Evolutionary conservation across 106 monocot genomes (phyloP).

Genomic region (Triglochin maritima): DNA sequence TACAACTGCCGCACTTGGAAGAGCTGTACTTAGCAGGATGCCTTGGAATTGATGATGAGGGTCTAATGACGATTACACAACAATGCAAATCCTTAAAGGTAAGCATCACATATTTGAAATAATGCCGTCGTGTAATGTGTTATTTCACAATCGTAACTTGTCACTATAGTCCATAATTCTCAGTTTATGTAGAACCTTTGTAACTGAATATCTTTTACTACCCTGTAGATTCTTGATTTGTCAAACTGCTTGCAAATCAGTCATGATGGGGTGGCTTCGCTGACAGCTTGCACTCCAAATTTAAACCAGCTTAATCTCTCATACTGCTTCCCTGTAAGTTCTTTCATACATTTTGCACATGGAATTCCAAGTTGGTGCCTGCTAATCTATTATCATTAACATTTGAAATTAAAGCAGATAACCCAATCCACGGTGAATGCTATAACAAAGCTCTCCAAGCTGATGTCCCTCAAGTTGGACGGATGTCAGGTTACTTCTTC

Average conservation of each 20-base stretch:
- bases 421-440: slow-evolving; percentile 26
- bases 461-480: slow-evolving; percentile 54
- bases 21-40: slow-evolving; percentile 50
- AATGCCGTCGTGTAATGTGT: too few species aligned
- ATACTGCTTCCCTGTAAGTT: slow-evolving; percentile 46
- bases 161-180: not conserved
- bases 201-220: not conserved
- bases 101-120: not conserved
- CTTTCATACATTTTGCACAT: not conserved
- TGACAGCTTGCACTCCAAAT: slow-evolving; percentile 23
- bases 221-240: slow-evolving; percentile 41
- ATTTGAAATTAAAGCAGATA: slow-evolving; percentile 28
- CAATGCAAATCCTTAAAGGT: slow-evolving; percentile 63
- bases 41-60: slow-evolving; percentile 32
- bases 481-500: slow-evolving; percentile 37
- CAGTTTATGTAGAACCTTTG: not conserved
- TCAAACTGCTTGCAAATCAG: slow-evolving; percentile 39
- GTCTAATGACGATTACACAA: slow-evolving; percentile 27
- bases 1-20: slow-evolving; percentile 42
- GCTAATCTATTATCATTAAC: not conserved
- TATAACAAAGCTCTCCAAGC: slow-evolving; percentile 27
- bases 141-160: too few species aligned
- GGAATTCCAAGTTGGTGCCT: not conserved
- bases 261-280: slow-evolving; percentile 34
- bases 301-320: slow-evolving; percentile 44